A percentile compares a stretch with the other conserved stretches of the same genome.
Conservation (phyloP, 768 basidiomycete species). For the Stropharia rugosoannulata region DNA sequence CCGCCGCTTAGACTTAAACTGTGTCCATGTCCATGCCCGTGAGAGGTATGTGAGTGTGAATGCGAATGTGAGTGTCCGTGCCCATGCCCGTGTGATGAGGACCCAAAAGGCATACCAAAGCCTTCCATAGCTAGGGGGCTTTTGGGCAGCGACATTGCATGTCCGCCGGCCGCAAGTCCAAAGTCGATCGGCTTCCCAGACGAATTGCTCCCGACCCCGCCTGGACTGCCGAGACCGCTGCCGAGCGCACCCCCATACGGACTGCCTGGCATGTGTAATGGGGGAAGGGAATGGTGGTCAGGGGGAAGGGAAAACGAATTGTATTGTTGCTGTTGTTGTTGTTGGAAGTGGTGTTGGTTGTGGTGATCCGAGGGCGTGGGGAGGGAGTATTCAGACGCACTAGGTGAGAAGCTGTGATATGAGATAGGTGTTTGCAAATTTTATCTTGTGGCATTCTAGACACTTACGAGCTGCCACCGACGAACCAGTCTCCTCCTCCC, state of each 20-base stretch:
- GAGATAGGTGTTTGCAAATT: neutral
- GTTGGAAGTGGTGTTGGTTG: slow-evolving; percentile 23
- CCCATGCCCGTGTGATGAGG: slow-evolving; percentile 17
- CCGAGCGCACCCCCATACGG: neutral
- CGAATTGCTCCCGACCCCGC: neutral
- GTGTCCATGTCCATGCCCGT: neutral
- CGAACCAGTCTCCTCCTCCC: slow-evolving; percentile 26
- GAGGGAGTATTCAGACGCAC: slow-evolving; percentile 39
- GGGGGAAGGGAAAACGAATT: slow-evolving; percentile 28
- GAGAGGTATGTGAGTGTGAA: neutral
- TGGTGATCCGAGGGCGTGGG: slow-evolving; percentile 36
- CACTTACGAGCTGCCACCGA: slow-evolving; percentile 28
- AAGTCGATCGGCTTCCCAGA: slow-evolving; percentile 3
- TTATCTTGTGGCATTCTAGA: neutral
- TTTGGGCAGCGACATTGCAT: slow-evolving; percentile 5
- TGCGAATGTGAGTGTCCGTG: slow-evolving; percentile 25
- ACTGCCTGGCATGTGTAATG: slow-evolving; percentile 2
- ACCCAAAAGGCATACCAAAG: neutral
- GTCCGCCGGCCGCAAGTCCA: slow-evolving; percentile 1
- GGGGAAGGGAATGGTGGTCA: neutral
- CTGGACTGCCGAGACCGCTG: slow-evolving; percentile 1
- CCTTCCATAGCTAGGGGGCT: slow-evolving; percentile 6
- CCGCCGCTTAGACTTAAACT: neutral
- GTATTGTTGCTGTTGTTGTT: slow-evolving; percentile 25
- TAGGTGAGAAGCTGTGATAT: slow-evolving; percentile 8